A percentile compares a stretch with the other conserved stretches of the same genome.
These are phyloP conservation scores for Aureobasidium lini DNA, from an alignment of 2,329 filamentous ascomycete species.

Conservation along the genomic window DNA sequence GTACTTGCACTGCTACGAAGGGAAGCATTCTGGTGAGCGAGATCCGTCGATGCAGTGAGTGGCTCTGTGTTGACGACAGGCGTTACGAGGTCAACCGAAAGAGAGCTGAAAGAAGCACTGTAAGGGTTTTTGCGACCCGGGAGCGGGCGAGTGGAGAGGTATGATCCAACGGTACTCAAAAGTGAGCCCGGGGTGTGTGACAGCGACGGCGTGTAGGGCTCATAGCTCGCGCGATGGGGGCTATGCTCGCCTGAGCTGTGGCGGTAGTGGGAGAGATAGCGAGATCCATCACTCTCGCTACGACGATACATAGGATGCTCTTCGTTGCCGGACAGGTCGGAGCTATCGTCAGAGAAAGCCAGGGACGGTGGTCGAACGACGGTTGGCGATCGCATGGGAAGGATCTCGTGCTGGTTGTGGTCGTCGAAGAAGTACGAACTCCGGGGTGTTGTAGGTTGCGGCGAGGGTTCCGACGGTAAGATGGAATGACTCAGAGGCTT, in stretches of 20 bases:
- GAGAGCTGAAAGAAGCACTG: constrained; percentile 32
- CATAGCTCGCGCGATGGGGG: constrained; percentile 5
- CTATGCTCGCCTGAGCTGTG: constrained; percentile 14
- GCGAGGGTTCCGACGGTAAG: constrained; percentile 18
- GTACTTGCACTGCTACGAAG: constrained; percentile 27
- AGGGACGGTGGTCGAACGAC: constrained; percentile 28
- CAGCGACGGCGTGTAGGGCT: constrained; percentile 29
- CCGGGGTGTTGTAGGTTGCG: constrained; percentile 15
- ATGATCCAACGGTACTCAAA: constrained; percentile 33
- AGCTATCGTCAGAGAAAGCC: constrained; percentile 38
- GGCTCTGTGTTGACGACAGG: constrained; percentile 25
- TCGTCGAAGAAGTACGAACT: constrained; percentile 29
- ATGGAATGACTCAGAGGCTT: constrained; percentile 28
- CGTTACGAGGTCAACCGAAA: constrained; percentile 38
- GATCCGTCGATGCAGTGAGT: constrained; percentile 24
- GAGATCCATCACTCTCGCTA: constrained; percentile 32
- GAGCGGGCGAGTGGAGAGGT: constrained; percentile 35
- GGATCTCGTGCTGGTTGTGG: constrained; percentile 32
- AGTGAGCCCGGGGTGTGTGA: constrained; percentile 41
- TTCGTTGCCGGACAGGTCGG: constrained; percentile 25
- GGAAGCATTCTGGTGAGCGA: constrained; percentile 22
- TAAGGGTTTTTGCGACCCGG: constrained; percentile 33
- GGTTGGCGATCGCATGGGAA: constrained; percentile 42
- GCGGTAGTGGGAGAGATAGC: constrained; percentile 37
- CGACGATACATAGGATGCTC: constrained; percentile 11